These are phyloP conservation scores for Oidiodendron maius DNA, from an alignment of 495 filamentous ascomycete species.

Conservation along the genomic window DNA sequence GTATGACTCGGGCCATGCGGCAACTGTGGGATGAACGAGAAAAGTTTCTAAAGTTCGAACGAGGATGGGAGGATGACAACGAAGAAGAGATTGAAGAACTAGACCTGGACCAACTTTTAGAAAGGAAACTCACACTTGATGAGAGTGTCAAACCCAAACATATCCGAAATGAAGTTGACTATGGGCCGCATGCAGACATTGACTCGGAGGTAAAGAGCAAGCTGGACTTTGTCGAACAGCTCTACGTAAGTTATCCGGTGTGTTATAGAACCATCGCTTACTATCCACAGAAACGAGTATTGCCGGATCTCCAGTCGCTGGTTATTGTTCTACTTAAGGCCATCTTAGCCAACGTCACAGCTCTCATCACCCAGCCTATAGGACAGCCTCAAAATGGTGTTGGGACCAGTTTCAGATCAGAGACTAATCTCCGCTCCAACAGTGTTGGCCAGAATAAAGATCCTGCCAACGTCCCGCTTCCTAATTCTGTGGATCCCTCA, in stretches of 20 bases:
- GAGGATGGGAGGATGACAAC: conserved; percentile 66
- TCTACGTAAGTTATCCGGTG: conserved; percentile 64
- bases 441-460: conserved; percentile 14
- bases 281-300: conserved; percentile 51
- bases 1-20: conserved; percentile 83
- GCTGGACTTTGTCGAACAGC: conserved; percentile 68
- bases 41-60: conserved; percentile 80
- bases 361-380: conserved; percentile 37
- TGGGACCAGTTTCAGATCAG: conserved; percentile 17
- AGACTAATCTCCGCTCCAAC: conserved; percentile 19
- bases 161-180: conserved; percentile 33
- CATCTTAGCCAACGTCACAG: conserved; percentile 74
- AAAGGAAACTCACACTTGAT: conserved; percentile 24
- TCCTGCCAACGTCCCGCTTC: conserved; percentile 16
- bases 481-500: conserved; percentile 25
- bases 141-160: conserved; percentile 22
- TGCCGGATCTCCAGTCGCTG: conserved; percentile 88
- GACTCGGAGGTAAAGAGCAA: conserved; percentile 51
- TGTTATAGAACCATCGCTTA: conserved; percentile 17
- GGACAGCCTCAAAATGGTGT: conserved; percentile 20
- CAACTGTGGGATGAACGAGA: conserved; percentile 95
- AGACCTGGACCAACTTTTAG: conserved; percentile 33
- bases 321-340: conserved; percentile 89
- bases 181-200: conserved; percentile 44
- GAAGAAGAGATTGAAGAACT: conserved; percentile 49